Evolutionary conservation across 345 rosid species (phyloP).

Genomic region (Rhizophora mangle): DNA sequence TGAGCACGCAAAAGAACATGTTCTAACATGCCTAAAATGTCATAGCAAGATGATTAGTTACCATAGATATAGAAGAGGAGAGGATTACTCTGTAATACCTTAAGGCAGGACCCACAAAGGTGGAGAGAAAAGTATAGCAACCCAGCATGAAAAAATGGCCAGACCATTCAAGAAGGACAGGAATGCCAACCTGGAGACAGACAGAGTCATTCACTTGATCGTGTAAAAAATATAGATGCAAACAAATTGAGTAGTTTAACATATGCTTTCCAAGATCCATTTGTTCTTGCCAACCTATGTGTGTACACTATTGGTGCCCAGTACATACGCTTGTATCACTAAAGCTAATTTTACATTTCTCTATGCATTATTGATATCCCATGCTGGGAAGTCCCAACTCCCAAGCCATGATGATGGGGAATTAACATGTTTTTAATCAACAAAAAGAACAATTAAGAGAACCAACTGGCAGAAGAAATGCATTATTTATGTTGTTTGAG

Average conservation of each 20-base stretch:
- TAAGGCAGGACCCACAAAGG: slow-evolving; percentile 63
- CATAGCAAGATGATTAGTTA: too few relatives aligned
- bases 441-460: background rate
- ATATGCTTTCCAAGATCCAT: too few relatives aligned
- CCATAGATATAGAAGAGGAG: background rate
- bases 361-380: background rate
- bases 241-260: background rate
- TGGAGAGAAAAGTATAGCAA: slow-evolving; percentile 73
- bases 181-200: slow-evolving; percentile 61
- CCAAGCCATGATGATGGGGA: background rate
- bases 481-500: background rate
- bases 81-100: slow-evolving; percentile 37
- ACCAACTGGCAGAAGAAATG: background rate
- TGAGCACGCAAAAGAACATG: too few relatives aligned
- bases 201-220: background rate
- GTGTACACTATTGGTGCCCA: too few relatives aligned
- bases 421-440: background rate
- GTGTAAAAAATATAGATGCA: background rate
- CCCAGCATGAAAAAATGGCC: slow-evolving; percentile 84
- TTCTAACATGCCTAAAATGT: too few relatives aligned
- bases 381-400: background rate
- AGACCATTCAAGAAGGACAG: slow-evolving; percentile 78
- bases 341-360: background rate
- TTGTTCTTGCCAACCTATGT: too few relatives aligned
- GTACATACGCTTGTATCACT: too few relatives aligned